phyloP scores from a whole-genome alignment of 2,329 filamentous ascomycete genomes.

The Scedosporium minutisporum region DNA sequence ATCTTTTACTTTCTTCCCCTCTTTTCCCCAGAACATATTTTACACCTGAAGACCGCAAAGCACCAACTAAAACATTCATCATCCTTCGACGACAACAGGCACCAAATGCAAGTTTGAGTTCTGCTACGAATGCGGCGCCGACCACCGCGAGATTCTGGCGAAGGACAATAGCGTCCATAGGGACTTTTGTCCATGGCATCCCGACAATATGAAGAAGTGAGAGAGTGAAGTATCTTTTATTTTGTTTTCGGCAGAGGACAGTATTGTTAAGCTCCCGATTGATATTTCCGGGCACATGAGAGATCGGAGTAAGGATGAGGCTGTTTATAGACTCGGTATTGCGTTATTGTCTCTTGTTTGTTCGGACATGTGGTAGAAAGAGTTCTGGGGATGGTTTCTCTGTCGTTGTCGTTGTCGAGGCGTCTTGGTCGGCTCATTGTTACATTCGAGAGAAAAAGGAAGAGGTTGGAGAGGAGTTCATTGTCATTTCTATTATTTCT shows the following conservation, averaged over 20 bases:
- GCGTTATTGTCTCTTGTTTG: no score
- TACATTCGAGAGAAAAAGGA: no score
- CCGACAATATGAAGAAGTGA: conserved; percentile 11
- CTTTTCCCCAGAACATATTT: not conserved
- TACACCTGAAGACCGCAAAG: not conserved
- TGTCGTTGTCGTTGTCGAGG: no score
- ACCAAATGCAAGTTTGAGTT: conserved; percentile 19
- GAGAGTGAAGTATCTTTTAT: not conserved
- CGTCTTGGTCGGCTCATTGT: no score
- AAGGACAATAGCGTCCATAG: conserved; percentile 23
- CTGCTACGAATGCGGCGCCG: conserved; percentile 27
- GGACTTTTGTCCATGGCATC: conserved; percentile 20
- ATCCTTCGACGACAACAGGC: conserved; percentile 14
- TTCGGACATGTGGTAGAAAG: no score
- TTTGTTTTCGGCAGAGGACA: not conserved
- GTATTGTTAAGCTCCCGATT: no score
- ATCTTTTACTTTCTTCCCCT: not conserved
- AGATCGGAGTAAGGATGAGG: no score
- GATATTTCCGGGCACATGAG: no score
- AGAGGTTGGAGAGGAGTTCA: no score
- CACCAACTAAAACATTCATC: not conserved
- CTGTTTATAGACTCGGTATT: no score
- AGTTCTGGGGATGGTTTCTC: no score
- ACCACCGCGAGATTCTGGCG: conserved; percentile 20
- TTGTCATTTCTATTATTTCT: no score